phyloP scores from a whole-genome alignment of 108 stramenopile genomes.

The Cyclotella kingstonii region DNA sequence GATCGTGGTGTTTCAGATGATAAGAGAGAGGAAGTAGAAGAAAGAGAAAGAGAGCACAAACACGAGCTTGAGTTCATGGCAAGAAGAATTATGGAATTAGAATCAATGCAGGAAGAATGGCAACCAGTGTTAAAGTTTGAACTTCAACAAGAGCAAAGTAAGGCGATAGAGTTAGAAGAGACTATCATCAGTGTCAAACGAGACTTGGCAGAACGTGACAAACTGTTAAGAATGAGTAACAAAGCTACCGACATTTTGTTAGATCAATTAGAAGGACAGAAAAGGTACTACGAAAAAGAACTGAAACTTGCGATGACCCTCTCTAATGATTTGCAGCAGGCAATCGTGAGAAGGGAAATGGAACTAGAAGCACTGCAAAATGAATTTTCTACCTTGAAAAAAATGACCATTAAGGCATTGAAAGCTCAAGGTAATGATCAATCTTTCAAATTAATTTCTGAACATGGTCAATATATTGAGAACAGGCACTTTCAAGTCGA shows the following conservation, averaged over 20 bases:
- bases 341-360: constrained; percentile 26
- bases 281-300: constrained; percentile 36
- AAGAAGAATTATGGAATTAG: constrained; percentile 33
- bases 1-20: constrained; percentile 12
- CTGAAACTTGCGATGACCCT: constrained; percentile 24
- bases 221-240: constrained; percentile 31
- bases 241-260: constrained; percentile 43
- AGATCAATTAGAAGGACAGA: constrained; percentile 39
- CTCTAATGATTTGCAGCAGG: constrained; percentile 35
- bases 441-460: not conserved
- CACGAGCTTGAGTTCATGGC: constrained; percentile 33
- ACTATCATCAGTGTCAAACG: constrained; percentile 26
- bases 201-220: constrained; percentile 33
- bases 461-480: too few species aligned
- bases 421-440: constrained; percentile 9
- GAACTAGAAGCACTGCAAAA: constrained; percentile 32
- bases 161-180: constrained; percentile 4
- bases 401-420: constrained; percentile 20
- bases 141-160: constrained; percentile 22
- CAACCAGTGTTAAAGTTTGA: constrained; percentile 10
- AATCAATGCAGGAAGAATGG: constrained; percentile 11
- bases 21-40: constrained; percentile 18
- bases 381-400: constrained; percentile 22
- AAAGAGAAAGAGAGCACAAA: constrained; percentile 23
- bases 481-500: not conserved